Percentiles rank a stretch among this genome's conserved stretches.
Conservation (phyloP, 805 yeast species). For the Babjeviella inositovora region DNA sequence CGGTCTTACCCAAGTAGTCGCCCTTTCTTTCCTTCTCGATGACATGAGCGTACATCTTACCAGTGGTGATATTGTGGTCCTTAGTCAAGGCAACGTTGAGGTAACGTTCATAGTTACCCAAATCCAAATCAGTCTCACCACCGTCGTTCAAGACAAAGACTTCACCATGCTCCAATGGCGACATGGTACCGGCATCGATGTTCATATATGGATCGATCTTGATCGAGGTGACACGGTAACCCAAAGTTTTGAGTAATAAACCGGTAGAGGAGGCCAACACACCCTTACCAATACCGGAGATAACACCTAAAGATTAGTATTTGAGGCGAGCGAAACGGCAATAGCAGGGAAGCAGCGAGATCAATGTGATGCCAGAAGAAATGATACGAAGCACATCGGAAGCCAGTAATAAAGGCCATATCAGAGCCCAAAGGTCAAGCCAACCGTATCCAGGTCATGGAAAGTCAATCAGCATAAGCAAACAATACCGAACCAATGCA, state of each 20-base stretch:
- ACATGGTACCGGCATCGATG: constrained; percentile 99
- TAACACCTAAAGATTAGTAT: constrained; percentile 38
- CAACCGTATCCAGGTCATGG: no score
- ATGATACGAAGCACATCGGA: no score
- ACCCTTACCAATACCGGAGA: constrained; percentile 98
- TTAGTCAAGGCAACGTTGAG: constrained; percentile 82
- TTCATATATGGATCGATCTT: constrained; percentile 99
- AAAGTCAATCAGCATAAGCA: no score
- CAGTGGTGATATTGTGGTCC: constrained; percentile 96
- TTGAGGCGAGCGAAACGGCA: constrained; percentile 1
- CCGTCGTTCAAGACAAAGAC: constrained; percentile 97
- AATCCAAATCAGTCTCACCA: constrained; percentile 96
- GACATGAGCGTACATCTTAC: constrained; percentile 89
- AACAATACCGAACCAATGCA: no score
- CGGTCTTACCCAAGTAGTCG: constrained; percentile 97
- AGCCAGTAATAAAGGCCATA: no score
- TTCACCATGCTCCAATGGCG: constrained; percentile 98
- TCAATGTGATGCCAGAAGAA: no score
- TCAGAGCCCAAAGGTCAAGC: no score
- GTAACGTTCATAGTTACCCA: constrained; percentile 97
- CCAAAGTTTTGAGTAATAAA: constrained; percentile 80
- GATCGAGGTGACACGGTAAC: constrained; percentile 90
- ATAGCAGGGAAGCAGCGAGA: no score
- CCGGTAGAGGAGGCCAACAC: constrained; percentile 97
- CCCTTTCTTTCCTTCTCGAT: constrained; percentile 93